These are phyloP conservation scores for Trametes punicea DNA, from an alignment of 768 basidiomycete species.

Conservation along the genomic window DNA sequence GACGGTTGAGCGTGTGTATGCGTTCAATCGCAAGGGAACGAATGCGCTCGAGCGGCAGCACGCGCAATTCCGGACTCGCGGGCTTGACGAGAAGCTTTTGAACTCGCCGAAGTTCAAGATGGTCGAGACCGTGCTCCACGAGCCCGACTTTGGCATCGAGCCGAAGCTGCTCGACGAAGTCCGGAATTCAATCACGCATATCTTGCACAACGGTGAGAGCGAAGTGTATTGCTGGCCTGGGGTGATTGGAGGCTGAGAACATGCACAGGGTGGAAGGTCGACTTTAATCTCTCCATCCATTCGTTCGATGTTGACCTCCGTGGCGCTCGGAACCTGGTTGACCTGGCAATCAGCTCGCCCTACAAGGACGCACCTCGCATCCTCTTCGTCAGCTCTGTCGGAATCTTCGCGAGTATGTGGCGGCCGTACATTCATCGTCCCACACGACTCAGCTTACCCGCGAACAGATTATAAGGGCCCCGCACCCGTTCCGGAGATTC, in stretches of 20 bases:
- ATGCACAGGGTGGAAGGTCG: conserved; percentile 35
- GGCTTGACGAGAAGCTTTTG: conserved; percentile 30
- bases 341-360: conserved; percentile 17
- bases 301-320: conserved; percentile 38
- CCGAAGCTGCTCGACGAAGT: conserved; percentile 14
- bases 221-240: background rate
- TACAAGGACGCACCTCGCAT: background rate
- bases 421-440: too few species aligned
- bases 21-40: conserved; percentile 24
- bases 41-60: conserved; percentile 27
- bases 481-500: conserved; percentile 2
- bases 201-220: conserved; percentile 30
- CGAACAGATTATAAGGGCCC: conserved; percentile 7
- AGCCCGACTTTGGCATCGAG: conserved; percentile 18
- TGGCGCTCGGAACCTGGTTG: conserved; percentile 22
- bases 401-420: conserved; percentile 10
- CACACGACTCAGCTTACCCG: background rate
- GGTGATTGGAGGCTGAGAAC: background rate
- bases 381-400: conserved; percentile 14
- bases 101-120: conserved; percentile 32
- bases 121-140: conserved; percentile 32
- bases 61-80: conserved; percentile 28
- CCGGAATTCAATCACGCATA: conserved; percentile 10
- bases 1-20: conserved; percentile 24
- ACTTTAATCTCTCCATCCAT: conserved; percentile 39